These are phyloP conservation scores for Apiospora saccharicola DNA, from an alignment of 2,329 filamentous ascomycete species.

Conservation along the genomic window DNA sequence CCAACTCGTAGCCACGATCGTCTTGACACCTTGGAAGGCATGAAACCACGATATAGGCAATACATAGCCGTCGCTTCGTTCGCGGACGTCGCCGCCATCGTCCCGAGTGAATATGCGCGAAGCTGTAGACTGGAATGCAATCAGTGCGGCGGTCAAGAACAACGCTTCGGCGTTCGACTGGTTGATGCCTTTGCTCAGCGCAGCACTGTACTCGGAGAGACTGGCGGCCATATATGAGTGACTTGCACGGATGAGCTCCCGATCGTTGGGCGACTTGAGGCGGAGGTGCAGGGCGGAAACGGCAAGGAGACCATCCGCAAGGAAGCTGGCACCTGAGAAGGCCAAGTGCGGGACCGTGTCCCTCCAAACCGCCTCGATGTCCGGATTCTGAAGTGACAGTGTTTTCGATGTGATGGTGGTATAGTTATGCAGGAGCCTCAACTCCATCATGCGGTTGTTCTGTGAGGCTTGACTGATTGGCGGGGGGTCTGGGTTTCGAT, in stretches of 20 bases:
- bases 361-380: constrained; percentile 65
- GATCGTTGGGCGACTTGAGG: constrained; percentile 63
- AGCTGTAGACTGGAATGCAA: constrained; percentile 72
- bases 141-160: constrained; percentile 68
- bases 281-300: constrained; percentile 70
- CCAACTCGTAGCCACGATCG: constrained; percentile 70
- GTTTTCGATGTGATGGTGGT: constrained; percentile 67
- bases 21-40: constrained; percentile 72
- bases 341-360: constrained; percentile 67
- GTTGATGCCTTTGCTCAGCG: constrained; percentile 63
- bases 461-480: constrained; percentile 46
- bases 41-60: constrained; percentile 72
- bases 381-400: constrained; percentile 59
- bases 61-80: constrained; percentile 55
- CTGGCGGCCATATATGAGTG: constrained; percentile 72
- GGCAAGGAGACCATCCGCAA: constrained; percentile 70
- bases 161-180: constrained; percentile 67
- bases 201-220: constrained; percentile 65
- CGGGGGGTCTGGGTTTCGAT: constrained; percentile 44
- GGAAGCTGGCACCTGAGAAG: constrained; percentile 64
- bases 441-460: constrained; percentile 61
- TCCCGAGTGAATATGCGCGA: constrained; percentile 68
- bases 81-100: constrained; percentile 51
- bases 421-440: constrained; percentile 71
- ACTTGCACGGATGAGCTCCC: constrained; percentile 65